Evolutionary conservation across 2,329 filamentous ascomycete genomes (phyloP).

Genomic region (Penicillium sp.): DNA sequence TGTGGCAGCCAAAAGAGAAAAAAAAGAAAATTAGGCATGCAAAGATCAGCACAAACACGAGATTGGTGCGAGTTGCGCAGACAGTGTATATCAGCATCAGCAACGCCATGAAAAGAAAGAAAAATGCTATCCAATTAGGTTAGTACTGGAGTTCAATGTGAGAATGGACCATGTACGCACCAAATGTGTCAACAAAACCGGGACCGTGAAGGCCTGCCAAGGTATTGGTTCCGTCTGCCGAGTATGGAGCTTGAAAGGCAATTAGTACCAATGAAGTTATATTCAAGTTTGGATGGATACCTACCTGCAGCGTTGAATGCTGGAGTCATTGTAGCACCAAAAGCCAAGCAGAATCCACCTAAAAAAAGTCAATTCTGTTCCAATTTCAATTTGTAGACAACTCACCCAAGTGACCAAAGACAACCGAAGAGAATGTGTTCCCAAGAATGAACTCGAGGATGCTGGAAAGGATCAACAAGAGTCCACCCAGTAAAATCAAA

Average conservation of each 20-base stretch:
- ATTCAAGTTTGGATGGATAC: conserved; percentile 33
- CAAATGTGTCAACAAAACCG: conserved; percentile 27
- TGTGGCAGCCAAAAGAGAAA: conserved; percentile 60
- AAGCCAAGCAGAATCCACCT: conserved; percentile 57
- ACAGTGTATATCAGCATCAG: conserved; percentile 68
- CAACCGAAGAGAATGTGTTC: conserved; percentile 61
- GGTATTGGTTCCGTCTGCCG: conserved; percentile 28
- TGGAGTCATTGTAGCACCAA: conserved; percentile 57
- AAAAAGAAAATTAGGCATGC: conserved; percentile 61
- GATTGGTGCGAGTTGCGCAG: conserved; percentile 70
- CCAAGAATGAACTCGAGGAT: conserved; percentile 60
- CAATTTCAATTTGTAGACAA: not conserved
- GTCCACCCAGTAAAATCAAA: conserved; percentile 56
- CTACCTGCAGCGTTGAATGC: conserved; percentile 52
- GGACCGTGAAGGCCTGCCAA: conserved; percentile 14
- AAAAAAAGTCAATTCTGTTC: not conserved
- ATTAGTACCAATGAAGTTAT: not conserved
- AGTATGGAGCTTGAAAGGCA: conserved; percentile 22
- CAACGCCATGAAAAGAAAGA: conserved; percentile 66
- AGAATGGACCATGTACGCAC: not conserved
- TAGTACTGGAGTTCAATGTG: not conserved
- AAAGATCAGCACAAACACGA: conserved; percentile 72
- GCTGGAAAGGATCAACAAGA: conserved; percentile 55
- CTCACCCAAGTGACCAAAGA: conserved; percentile 56
- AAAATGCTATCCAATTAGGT: conserved; percentile 48